phyloP scores from a whole-genome alignment of 805 yeast species.

The Wickerhamiella qilinensis region DNA sequence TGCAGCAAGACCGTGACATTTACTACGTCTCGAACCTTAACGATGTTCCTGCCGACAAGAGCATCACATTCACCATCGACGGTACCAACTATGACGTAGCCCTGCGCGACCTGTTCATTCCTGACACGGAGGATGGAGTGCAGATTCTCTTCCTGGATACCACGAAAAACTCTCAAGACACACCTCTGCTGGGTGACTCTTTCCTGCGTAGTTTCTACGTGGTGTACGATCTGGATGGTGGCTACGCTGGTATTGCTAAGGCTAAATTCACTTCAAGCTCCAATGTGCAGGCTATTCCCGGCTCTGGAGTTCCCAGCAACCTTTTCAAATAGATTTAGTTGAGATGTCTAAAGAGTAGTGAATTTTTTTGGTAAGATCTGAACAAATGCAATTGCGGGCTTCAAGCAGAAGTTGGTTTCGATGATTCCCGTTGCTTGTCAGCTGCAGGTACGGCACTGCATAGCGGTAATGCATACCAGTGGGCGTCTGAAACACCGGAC shows the following conservation, averaged over 20 bases:
- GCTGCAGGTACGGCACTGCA: no score
- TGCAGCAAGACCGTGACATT: not conserved
- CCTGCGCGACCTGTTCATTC: not conserved
- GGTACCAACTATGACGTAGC: not conserved
- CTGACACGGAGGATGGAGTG: not conserved
- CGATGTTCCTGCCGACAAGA: not conserved
- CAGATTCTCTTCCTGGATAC: not conserved
- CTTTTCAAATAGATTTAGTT: no score
- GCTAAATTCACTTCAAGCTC: constrained; percentile 13
- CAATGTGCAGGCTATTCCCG: not conserved
- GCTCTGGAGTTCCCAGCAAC: not conserved
- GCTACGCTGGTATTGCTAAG: constrained; percentile 40
- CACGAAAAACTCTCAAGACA: not conserved
- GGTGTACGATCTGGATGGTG: constrained; percentile 46
- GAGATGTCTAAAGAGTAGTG: no score
- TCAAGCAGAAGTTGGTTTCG: no score
- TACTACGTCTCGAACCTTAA: not conserved
- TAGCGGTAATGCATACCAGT: no score
- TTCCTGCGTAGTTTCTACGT: constrained; percentile 47
- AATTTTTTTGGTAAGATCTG: no score
- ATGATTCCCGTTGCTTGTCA: no score
- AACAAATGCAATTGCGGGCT: no score
- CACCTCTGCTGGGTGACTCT: constrained; percentile 35
- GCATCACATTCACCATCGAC: not conserved
- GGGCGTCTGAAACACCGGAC: no score